Conservation (phyloP, 2,329 filamentous ascomycete species). For the Lasiodiplodia citricola region DNA sequence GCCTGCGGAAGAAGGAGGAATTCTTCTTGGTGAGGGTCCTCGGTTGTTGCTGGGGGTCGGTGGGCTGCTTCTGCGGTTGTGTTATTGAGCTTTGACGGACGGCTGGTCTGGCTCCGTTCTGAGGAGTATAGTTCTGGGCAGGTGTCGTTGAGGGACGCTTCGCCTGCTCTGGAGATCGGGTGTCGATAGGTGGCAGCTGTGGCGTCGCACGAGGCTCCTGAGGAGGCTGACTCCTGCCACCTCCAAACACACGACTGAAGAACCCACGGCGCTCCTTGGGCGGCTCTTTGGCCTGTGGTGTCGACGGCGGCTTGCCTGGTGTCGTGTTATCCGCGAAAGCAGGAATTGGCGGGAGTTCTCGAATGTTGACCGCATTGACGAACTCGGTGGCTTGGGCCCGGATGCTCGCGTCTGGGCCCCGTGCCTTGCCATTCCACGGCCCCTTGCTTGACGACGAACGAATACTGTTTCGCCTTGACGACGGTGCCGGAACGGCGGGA, state of each 20-base stretch:
- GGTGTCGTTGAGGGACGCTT: conserved; percentile 26
- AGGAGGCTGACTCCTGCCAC: conserved; percentile 29
- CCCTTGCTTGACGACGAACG: conserved; percentile 61
- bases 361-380: conserved; percentile 52
- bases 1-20: conserved; percentile 89
- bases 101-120: not conserved
- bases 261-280: conserved; percentile 76
- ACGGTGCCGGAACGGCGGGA: conserved; percentile 46
- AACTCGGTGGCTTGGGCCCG: conserved; percentile 55
- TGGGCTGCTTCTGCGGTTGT: conserved; percentile 9
- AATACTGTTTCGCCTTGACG: conserved; percentile 55
- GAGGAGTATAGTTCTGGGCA: conserved; percentile 25
- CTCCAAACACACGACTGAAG: conserved; percentile 88
- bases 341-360: conserved; percentile 50
- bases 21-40: conserved; percentile 79
- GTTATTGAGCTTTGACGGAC: conserved; percentile 4
- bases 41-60: conserved; percentile 29
- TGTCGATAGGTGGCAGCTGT: conserved; percentile 22
- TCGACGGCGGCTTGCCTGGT: conserved; percentile 56
- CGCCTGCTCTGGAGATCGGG: conserved; percentile 23
- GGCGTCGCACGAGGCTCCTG: conserved; percentile 23
- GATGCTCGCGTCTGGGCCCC: conserved; percentile 47
- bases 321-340: conserved; percentile 52
- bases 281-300: conserved; percentile 42
- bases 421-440: conserved; percentile 51